Base-by-base conservation (phyloP, 768 basidiomycete species). In the Sporobolomyces phaffii region DNA sequence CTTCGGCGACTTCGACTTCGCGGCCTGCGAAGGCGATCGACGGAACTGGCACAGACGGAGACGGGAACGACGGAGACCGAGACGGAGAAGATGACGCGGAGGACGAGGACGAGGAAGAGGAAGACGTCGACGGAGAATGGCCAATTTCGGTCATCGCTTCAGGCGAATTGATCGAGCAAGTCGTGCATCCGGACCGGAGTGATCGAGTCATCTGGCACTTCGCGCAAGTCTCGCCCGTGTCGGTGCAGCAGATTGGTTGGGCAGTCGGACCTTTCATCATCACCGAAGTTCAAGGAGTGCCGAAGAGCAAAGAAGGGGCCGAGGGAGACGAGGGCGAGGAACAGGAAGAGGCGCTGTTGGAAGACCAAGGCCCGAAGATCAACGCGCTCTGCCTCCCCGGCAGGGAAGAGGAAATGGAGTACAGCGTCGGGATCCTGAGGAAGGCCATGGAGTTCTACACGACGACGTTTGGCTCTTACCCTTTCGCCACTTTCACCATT, bases 191-290 rank as follows among this genome's bases (percentile, higher is more conserved):
- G 2, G 86, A 89, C 76, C 91, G 89, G 75, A 89, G 90, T 17
- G 87, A 86, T 80, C 96, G 96, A 80, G 89, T 88, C 52, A 94
- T 98, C 63, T 98, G 93, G 78, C 81, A 93, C 50, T 98, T 91
- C 77, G 84, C 87, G 9, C 92, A 94, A 77, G 81, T 87, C 28
- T 85, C 86, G 17, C 83, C 88, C 28, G 93, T 92, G 0, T 92
- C 92, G 26, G 90, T 87, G n/a, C 96, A 98, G 76, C 96, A 98
- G 75, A 86, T 99, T 65, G 87, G 89, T 3, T 98, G 94, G 76
- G 92, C 93, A 53, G 91, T 90, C 14, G 96, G 96, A 2, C 93
- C 94, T 6, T 98, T 98, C 76, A 86, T 91, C 50, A 72, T 75
- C 3, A 61, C 73, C 18, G 73, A 75, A 40, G 41, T 78, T 79